Evolutionary conservation across 106 monocot species (phyloP), one percentile per base, ranked within the genome.

Genomic region (Gastrodia elata): DNA sequence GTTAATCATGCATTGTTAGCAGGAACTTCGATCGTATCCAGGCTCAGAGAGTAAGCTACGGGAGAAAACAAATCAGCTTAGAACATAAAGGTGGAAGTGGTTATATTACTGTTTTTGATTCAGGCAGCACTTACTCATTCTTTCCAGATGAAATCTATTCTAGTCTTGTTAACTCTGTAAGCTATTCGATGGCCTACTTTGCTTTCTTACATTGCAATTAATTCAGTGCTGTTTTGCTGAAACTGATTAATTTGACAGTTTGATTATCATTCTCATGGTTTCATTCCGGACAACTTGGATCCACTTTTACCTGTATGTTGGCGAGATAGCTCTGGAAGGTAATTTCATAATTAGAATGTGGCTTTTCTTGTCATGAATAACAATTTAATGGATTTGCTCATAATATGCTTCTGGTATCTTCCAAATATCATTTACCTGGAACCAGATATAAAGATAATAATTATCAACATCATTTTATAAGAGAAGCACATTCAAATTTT

Each of bases 121-220:
- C 85, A 16, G 94, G 94, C 57, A 94, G 94, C 65, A 77, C 94
- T 44, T 94, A 91, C 74, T 85, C 94, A 15, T 89, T 87, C 74
- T 88, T 94, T 69, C 82, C 91, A 71, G 64, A 75, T 74, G 89
- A 89, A 74, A 79, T 74, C 48, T 94, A 94, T 73, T 61, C 52
- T 52, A 72, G 73, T 35, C 80, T 94, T 37, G 70, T 94, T 13
- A 57, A 71, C 71, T 82, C 75, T 41, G 94, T 94, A 79, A 76
- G 85, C 18, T 65, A 52, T 8, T 74, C 13, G 6, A 27, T 20
- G 14, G 9, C 8, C 27, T 16, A 24, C 16, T 64, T 49, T 57
- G 8, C 27, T 43, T 77, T 40, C 64, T 75, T 48, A 39, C 24
- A 0, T 20, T 20, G 16, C n/a, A 20, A n/a, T 44, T 48, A 15